Evolutionary conservation across 495 filamentous ascomycete species (phyloP).

Genomic region (Cercophora scortea): DNA sequence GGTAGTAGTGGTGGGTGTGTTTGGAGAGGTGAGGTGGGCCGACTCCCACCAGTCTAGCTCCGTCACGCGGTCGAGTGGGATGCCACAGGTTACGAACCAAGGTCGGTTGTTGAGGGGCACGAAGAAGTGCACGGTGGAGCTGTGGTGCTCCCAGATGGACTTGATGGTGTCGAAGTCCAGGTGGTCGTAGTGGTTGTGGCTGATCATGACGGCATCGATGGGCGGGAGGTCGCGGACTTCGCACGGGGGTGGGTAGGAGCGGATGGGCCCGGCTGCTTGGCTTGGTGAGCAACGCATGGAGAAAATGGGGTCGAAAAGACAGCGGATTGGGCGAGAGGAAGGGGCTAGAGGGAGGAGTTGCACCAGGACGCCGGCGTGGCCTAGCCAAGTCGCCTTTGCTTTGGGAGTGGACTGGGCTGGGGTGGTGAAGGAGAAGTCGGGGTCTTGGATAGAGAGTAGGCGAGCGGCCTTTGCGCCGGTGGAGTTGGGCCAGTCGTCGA

Average conservation of each 20-base stretch:
- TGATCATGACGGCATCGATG: conserved; percentile 41
- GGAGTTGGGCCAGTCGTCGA: conserved; percentile 11
- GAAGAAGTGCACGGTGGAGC: conserved; percentile 32
- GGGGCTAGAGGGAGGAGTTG: conserved; percentile 20
- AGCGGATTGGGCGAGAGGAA: conserved; percentile 12
- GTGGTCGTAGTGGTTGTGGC: conserved; percentile 49
- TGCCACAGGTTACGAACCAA: conserved; percentile 31
- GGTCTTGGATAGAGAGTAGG: conserved; percentile 11
- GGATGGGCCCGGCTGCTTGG: conserved; percentile 37
- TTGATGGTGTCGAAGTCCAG: conserved; percentile 35
- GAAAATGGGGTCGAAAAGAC: conserved; percentile 49
- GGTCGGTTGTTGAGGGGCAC: conserved; percentile 32
- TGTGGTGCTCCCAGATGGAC: conserved; percentile 24
- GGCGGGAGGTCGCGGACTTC: conserved; percentile 36
- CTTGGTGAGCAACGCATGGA: conserved; percentile 40
- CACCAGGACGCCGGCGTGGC: conserved; percentile 43
- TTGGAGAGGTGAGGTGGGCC: conserved; percentile 13
- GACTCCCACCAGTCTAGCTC: conserved; percentile 50
- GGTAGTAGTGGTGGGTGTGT: conserved; percentile 9
- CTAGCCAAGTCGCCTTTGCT: conserved; percentile 42
- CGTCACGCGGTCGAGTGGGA: conserved; percentile 29
- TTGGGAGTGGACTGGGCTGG: not conserved
- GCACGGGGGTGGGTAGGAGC: conserved; percentile 45
- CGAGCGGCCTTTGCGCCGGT: conserved; percentile 12
- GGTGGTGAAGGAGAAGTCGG: conserved; percentile 17